These are phyloP conservation scores for Sugiyamaella chiloensis DNA, from an alignment of 805 yeast genomes.

Conservation along the genomic window DNA sequence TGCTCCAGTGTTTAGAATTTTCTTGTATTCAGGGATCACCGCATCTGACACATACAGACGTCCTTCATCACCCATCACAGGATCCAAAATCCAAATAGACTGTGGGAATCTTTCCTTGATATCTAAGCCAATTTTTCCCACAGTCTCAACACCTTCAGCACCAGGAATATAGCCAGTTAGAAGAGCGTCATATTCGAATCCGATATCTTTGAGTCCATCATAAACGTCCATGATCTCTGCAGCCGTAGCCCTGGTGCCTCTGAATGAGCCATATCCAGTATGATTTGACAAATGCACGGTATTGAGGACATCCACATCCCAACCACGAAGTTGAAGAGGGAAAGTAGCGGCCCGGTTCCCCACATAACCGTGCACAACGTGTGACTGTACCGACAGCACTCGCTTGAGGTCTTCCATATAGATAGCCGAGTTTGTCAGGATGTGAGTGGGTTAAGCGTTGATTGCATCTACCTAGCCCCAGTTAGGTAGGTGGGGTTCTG, in stretches of 20 bases:
- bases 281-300: conserved; percentile 89
- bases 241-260: conserved; percentile 53
- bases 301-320: conserved; percentile 91
- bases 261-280: conserved; percentile 76
- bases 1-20: conserved; percentile 40
- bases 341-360: conserved; percentile 90
- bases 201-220: conserved; percentile 52
- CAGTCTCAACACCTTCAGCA: conserved; percentile 49
- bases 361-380: conserved; percentile 93
- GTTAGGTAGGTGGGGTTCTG: not conserved
- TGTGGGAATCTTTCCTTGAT: conserved; percentile 29
- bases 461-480: conserved; percentile 4
- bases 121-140: conserved; percentile 43
- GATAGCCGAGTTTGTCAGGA: too few species aligned
- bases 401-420: conserved; percentile 49
- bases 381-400: conserved; percentile 70
- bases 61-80: conserved; percentile 91
- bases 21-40: conserved; percentile 57
- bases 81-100: conserved; percentile 69
- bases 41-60: conserved; percentile 61
- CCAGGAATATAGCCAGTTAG: conserved; percentile 80
- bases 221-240: conserved; percentile 48
- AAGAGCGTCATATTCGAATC: conserved; percentile 57
- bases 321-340: conserved; percentile 79
- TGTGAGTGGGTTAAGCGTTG: too few species aligned